Base-by-base conservation (phyloP, 805 yeast genomes). In the Suhomyces tanzawaensis region DNA sequence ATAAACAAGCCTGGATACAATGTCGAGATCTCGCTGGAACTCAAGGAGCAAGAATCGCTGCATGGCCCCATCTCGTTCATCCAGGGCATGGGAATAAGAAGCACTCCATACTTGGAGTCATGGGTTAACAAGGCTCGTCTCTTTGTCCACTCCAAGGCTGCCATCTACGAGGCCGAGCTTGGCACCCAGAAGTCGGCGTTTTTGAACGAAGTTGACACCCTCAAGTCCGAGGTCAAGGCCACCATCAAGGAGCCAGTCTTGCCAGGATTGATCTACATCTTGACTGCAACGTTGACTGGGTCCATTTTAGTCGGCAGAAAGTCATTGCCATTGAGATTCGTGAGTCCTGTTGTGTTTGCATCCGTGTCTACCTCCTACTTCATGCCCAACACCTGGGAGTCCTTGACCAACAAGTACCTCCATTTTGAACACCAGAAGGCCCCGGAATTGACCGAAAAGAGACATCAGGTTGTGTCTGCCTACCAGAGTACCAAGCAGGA, bases 271-370 rank as follows among this genome's bases (percentile, higher is more conserved):
- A 69, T 79, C 34, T 74, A 76, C 49, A 74, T 79, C 4, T 58
- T 81, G 27, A 78, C 85, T 0, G 65, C 73, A 4, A 59, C 81
- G 3, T 70, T 81, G 44, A 51, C 77, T 2, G 83, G 84, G 9
- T 77, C 84, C 2, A 74, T 81, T 39, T 43, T 76, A 23, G 76
- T 68, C 12, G 66, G 69, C 40, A 72, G 65, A 44, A 66, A 75
- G 47, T 49, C 72, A 1, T 54, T 78, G 7, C 76, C 77, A 1
- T 25, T 72, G 4, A 67, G 86, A 46, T 74, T 78, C 44, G 23
- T 72, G 3, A 59, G 77, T 3, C 85, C 86, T 1, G 35, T 74
- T 12, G 34, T 66, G 0, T 69, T 78, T 45, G 84, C 81, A 22
- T 54, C 67, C 12, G 60, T 52, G n/a, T 47, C 63, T 15, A 64